These are phyloP conservation scores for Fusarium burgessii DNA, from an alignment of 2,329 filamentous ascomycete species.

Conservation along the genomic window DNA sequence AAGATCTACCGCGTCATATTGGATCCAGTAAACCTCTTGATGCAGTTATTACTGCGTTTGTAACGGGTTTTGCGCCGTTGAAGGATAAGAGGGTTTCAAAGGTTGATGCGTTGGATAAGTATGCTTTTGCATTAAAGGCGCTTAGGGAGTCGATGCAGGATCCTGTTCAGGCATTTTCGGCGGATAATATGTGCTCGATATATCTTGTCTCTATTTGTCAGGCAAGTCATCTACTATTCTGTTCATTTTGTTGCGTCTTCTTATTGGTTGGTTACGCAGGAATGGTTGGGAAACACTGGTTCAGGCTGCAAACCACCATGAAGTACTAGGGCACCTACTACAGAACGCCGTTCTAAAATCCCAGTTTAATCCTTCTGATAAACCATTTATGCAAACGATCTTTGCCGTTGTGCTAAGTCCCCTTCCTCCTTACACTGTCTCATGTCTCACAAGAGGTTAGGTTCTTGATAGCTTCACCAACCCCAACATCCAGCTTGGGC, in stretches of 20 bases:
- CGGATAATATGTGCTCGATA: constrained; percentile 15
- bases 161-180: background rate
- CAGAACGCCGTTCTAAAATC: background rate
- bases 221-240: rapidly evolving
- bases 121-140: constrained; percentile 1
- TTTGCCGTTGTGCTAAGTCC: background rate
- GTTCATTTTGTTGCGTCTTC: too few relatives aligned
- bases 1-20: background rate
- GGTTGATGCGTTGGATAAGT: background rate
- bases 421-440: rapidly evolving
- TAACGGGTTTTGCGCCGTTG: background rate
- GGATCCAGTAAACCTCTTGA: constrained; percentile 6
- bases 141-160: constrained; percentile 4
- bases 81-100: background rate
- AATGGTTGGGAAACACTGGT: constrained; percentile 3
- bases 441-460: background rate
- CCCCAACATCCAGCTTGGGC: background rate
- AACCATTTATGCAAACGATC: background rate
- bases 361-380: background rate
- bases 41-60: constrained; percentile 1
- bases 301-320: background rate
- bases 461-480: constrained; percentile 17
- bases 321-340: constrained; percentile 1
- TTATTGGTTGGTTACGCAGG: background rate
- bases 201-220: constrained; percentile 18